phyloP scores from a whole-genome alignment of 805 yeast species.

The Wickerhamiella hasegawae region DNA sequence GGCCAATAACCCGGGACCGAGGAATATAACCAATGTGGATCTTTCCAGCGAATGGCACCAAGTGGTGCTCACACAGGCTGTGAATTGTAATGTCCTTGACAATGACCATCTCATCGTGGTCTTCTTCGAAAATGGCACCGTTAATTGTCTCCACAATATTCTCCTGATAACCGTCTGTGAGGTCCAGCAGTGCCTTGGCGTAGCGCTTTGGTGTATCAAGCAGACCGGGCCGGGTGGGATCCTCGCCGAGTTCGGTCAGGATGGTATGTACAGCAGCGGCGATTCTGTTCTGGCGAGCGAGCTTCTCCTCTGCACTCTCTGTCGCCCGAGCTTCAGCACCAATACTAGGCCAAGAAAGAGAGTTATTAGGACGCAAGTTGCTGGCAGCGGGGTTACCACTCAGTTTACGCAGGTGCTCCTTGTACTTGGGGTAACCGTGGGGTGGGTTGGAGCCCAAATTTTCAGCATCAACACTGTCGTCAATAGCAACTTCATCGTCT shows the following conservation, averaged over 20 bases:
- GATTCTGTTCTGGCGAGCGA: conserved; percentile 55
- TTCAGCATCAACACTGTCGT: not conserved
- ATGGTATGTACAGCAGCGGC: conserved; percentile 66
- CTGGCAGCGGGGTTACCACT: conserved; percentile 13
- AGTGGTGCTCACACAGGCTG: conserved; percentile 91
- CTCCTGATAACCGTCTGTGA: conserved; percentile 94
- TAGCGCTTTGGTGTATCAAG: conserved; percentile 90
- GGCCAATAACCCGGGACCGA: conserved; percentile 78
- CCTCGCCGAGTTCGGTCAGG: conserved; percentile 80
- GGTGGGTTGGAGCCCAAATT: conserved; percentile 10
- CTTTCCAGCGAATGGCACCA: conserved; percentile 94
- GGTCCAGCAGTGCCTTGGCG: conserved; percentile 89
- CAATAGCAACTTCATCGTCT: no score
- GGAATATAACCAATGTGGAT: conserved; percentile 98
- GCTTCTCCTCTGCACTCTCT: conserved; percentile 47
- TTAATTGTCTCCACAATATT: conserved; percentile 84
- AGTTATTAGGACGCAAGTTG: conserved; percentile 46
- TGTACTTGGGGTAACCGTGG: conserved; percentile 16
- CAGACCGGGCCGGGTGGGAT: conserved; percentile 72
- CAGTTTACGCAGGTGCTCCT: conserved; percentile 15
- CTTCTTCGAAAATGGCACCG: conserved; percentile 92
- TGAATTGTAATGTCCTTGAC: conserved; percentile 87
- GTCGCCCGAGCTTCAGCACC: conserved; percentile 73
- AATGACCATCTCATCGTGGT: conserved; percentile 98
- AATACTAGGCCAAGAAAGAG: conserved; percentile 81